Evolutionary conservation across 2,329 filamentous ascomycete species (phyloP).

Genomic region (Exophiala viscosa): DNA sequence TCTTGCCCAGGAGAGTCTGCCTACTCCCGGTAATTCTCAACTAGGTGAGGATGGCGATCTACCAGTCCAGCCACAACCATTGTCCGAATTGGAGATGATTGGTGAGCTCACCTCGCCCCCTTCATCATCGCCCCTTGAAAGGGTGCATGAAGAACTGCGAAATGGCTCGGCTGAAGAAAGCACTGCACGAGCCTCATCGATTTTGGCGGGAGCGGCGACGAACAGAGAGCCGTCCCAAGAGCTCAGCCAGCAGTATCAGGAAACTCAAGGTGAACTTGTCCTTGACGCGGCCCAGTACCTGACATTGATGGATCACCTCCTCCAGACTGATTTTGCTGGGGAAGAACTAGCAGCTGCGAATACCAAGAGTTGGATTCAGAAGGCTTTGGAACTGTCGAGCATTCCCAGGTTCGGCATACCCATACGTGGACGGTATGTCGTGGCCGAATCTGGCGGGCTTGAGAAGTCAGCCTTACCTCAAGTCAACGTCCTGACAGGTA

Average conservation of each 20-base stretch:
- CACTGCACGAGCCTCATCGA: too few relatives aligned
- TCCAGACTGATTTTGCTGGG: constrained; percentile 28
- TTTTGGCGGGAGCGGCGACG: neutral
- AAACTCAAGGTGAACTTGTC: constrained; percentile 15
- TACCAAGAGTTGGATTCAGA: constrained; percentile 25
- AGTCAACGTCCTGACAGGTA: constrained; percentile 23
- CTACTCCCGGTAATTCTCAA: constrained; percentile 11
- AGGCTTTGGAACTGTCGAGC: constrained; percentile 19
- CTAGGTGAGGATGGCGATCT: neutral
- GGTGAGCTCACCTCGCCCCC: constrained; percentile 8
- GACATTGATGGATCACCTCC: constrained; percentile 21
- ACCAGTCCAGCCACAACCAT: neutral
- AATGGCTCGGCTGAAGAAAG: neutral
- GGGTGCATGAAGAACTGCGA: neutral
- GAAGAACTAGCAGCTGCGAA: constrained; percentile 17
- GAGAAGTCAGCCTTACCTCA: constrained; percentile 1
- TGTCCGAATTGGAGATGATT: neutral
- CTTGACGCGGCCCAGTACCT: constrained; percentile 20
- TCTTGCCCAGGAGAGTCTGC: neutral
- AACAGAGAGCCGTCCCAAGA: neutral
- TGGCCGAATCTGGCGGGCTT: constrained; percentile 2
- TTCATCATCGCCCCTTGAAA: constrained; percentile 10
- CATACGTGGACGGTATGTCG: constrained; percentile 8
- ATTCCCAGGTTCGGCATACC: constrained; percentile 16
- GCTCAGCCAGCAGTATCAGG: neutral